Conservation (phyloP, 2,329 filamentous ascomycete species). For the Fusarium circinatum region DNA sequence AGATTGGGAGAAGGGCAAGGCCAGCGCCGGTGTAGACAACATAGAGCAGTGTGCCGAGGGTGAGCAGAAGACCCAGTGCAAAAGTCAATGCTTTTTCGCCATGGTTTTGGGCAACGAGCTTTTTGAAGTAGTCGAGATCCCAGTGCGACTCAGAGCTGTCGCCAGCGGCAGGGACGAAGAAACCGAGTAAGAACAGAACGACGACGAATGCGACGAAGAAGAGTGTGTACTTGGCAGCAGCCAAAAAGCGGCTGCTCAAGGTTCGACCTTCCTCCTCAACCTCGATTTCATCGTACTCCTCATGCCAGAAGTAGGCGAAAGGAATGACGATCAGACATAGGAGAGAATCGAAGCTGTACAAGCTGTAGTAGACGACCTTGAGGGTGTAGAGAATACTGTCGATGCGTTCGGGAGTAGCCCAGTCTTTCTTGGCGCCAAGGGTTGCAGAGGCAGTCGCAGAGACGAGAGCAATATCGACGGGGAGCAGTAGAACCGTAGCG, state of each 20-base stretch:
- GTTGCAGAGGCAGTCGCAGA: slow-evolving; percentile 84
- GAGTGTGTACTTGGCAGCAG: slow-evolving; percentile 90
- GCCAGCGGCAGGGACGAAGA: slow-evolving; percentile 88
- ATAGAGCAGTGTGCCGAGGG: slow-evolving; percentile 86
- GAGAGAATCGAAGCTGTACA: slow-evolving; percentile 91
- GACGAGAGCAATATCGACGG: slow-evolving; percentile 94
- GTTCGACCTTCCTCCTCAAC: slow-evolving; percentile 84
- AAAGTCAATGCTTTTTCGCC: slow-evolving; percentile 94
- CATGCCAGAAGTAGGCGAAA: slow-evolving; percentile 98
- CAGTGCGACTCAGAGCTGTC: slow-evolving; percentile 72
- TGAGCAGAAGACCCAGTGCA: slow-evolving; percentile 86
- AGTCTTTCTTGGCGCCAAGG: slow-evolving; percentile 88
- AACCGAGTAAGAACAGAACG: slow-evolving; percentile 88
- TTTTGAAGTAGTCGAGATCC: slow-evolving; percentile 92
- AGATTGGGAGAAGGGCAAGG: slow-evolving; percentile 86
- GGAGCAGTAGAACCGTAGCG: slow-evolving; percentile 90
- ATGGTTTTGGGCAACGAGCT: slow-evolving; percentile 79
- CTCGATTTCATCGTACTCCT: slow-evolving; percentile 94
- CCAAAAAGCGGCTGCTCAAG: slow-evolving; percentile 75
- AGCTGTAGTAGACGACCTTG: slow-evolving; percentile 88
- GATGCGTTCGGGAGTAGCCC: slow-evolving; percentile 87
- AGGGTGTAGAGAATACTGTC: slow-evolving; percentile 82
- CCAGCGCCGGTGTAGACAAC: slow-evolving; percentile 89
- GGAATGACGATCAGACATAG: slow-evolving; percentile 91
- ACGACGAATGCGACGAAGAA: slow-evolving; percentile 83